Percentiles rank a stretch among this genome's conserved stretches.
phyloP scores from a whole-genome alignment of 768 basidiomycete species.

The Tephrocybe sp. region DNA sequence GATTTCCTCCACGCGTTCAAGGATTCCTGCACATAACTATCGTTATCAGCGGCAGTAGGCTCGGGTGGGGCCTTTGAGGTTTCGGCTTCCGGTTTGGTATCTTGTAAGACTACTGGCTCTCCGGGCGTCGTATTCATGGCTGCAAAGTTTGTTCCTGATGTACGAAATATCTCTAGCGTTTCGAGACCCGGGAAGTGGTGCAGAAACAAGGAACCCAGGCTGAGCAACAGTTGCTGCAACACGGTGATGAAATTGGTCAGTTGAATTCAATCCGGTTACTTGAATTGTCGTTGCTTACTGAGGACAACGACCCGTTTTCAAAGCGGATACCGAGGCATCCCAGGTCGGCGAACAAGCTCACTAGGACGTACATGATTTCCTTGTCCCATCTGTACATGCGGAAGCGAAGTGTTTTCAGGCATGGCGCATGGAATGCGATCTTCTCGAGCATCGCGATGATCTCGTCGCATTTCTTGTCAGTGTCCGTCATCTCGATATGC shows the following conservation, averaged over 20 bases:
- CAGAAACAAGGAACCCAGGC: conserved; percentile 45
- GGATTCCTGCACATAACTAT: conserved; percentile 32
- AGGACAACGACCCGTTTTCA: conserved; percentile 30
- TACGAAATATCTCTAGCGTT: conserved; percentile 37
- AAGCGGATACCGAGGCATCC: conserved; percentile 41
- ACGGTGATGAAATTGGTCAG: conserved; percentile 27
- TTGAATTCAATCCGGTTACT: neutral
- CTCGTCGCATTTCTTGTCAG: conserved; percentile 17
- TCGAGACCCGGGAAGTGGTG: conserved; percentile 33
- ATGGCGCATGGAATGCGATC: conserved; percentile 25
- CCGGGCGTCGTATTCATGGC: neutral
- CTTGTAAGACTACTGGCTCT: neutral
- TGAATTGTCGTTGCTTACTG: neutral
- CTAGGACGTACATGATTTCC: conserved; percentile 43
- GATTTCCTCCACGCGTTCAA: conserved; percentile 45
- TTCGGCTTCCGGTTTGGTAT: neutral
- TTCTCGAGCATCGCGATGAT: conserved; percentile 16
- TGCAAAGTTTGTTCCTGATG: conserved; percentile 4
- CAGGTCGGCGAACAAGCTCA: conserved; percentile 34
- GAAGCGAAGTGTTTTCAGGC: conserved; percentile 27
- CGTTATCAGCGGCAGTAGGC: conserved; percentile 12
- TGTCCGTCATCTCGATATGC: conserved; percentile 20
- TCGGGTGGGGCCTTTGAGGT: neutral
- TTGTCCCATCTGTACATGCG: conserved; percentile 44
- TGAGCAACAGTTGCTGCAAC: conserved; percentile 25